Conservation (phyloP, 2,329 filamentous ascomycete species). For the Chaetomiaceae sp. region DNA sequence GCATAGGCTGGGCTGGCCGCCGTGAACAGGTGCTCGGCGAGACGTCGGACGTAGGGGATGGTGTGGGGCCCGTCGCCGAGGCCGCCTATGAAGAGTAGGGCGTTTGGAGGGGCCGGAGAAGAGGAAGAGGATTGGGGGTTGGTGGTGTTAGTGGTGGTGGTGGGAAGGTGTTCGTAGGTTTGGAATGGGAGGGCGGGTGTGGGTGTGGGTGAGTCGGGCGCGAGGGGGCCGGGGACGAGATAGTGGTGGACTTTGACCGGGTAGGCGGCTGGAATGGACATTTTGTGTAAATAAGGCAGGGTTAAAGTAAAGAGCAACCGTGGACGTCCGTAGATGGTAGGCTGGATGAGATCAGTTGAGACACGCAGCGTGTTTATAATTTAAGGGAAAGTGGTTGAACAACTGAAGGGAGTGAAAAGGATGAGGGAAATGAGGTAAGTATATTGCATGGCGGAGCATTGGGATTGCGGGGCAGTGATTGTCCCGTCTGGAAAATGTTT, state of each 20-base stretch:
- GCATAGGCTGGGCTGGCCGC: conserved; percentile 40
- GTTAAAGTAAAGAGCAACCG: not conserved
- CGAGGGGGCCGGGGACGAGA: not conserved
- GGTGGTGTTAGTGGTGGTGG: conserved; percentile 26
- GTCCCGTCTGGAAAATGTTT: conserved; percentile 45
- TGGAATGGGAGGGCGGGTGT: not conserved
- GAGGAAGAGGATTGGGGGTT: conserved; percentile 18
- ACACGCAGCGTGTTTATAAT: too few species aligned
- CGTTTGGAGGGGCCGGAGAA: conserved; percentile 33
- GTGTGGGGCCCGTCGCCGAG: conserved; percentile 66
- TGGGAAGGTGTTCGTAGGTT: conserved; percentile 19
- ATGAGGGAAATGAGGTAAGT: not conserved
- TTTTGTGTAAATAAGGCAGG: not conserved
- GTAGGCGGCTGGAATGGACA: not conserved
- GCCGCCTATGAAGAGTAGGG: conserved; percentile 66
- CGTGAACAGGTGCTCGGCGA: conserved; percentile 42
- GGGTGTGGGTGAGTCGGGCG: not conserved
- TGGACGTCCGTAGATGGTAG: too few species aligned
- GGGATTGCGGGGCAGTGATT: conserved; percentile 33
- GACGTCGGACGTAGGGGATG: conserved; percentile 50
- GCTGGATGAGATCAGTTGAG: too few species aligned
- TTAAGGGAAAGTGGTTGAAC: too few species aligned
- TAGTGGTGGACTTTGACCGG: conserved; percentile 12
- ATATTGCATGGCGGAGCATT: too few species aligned
- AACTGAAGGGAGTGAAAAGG: too few species aligned